Evolutionary conservation across 352 stramenopile species (phyloP), one percentile per base, ranked within the genome.

Genomic region (Aphanomyces stellatus): DNA sequence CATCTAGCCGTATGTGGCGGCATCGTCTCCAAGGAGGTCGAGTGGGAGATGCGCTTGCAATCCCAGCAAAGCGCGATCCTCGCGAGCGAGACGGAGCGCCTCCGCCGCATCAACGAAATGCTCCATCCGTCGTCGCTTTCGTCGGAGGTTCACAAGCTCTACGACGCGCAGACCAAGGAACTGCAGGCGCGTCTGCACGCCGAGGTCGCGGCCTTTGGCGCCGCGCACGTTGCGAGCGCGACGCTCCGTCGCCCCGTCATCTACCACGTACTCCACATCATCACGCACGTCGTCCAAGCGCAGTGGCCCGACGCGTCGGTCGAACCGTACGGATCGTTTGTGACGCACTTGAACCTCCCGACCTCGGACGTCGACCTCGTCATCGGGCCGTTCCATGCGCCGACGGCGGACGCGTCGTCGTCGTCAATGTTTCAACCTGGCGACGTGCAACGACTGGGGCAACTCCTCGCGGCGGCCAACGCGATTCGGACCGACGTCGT

Each of bases 311-410:
- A 74, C 7, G 69, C 71, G 2, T 74, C 76, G 43, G 81, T 94
- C 0, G 78, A 91, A 72, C 70, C 71, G 6, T 94, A 92, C 53
- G 86, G 86, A 2, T 91, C 82, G 1, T 92, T 89, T 69, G 78
- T 75, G 1, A 92, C 83, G 0, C 73, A 76, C n/a, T 65, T 94
- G 17, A 80, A 92, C 34, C 72, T 79, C 0, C 73, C 74, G 22
- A 71, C 76, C 22, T 92, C 83, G 41, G 86, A 94, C 27, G 83
- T 94, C 4, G 86, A 94, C 55, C 61, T 94, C 3, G 84, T 94
- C 1, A 82, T 94, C 11, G 28, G 77, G 76, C 49, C 49, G 7
- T 57, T 57, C 30, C 49, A 35, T 28, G 19, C 10, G 17, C 51
- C 25, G 11, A 8, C 51, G 13, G 42, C 25, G 4, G 59, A 66